Evolutionary conservation across 305 asterid genomes (phyloP).

Genomic region (Fraxinus floribunda): DNA sequence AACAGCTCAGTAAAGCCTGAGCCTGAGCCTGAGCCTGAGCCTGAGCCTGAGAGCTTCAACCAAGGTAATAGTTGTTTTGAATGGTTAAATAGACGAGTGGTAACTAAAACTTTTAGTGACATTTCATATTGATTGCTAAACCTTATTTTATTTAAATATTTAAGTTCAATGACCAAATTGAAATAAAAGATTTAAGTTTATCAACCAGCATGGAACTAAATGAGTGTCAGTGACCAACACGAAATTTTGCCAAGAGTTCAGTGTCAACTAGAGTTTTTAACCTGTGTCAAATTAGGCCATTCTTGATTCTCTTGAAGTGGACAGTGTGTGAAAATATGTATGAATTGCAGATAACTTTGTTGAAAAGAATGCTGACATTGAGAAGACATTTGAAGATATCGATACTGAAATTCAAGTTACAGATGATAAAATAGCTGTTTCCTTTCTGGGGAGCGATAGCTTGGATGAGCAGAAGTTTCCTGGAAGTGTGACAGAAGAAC

Average conservation of each 20-base stretch:
- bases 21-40: constrained; percentile 24
- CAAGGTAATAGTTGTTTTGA: constrained; percentile 15
- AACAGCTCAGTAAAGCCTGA: constrained; percentile 17
- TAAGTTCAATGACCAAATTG: not conserved
- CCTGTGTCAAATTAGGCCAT: not conserved
- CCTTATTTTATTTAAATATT: not conserved
- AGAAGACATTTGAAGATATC: constrained; percentile 19
- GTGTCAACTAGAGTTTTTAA: not conserved
- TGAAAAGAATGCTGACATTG: constrained; percentile 13
- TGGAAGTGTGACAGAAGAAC: constrained; percentile 15
- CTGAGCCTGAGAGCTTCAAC: constrained; percentile 21
- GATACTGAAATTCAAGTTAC: constrained; percentile 2
- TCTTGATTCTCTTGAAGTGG: not conserved
- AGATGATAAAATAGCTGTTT: constrained; percentile 10
- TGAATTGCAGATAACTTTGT: constrained; percentile 22
- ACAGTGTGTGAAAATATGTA: not conserved
- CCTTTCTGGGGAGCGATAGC: constrained; percentile 10
- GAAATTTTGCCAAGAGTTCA: not conserved
- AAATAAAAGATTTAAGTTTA: not conserved
- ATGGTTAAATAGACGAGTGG: not conserved
- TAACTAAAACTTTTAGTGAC: not conserved
- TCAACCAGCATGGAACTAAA: not conserved
- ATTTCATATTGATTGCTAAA: not conserved
- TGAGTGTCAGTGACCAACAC: not conserved
- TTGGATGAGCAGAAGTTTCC: constrained; percentile 28